Evolutionary conservation across 2,329 filamentous ascomycete genomes (phyloP).

Genomic region (Sporothrix euskadiensis): DNA sequence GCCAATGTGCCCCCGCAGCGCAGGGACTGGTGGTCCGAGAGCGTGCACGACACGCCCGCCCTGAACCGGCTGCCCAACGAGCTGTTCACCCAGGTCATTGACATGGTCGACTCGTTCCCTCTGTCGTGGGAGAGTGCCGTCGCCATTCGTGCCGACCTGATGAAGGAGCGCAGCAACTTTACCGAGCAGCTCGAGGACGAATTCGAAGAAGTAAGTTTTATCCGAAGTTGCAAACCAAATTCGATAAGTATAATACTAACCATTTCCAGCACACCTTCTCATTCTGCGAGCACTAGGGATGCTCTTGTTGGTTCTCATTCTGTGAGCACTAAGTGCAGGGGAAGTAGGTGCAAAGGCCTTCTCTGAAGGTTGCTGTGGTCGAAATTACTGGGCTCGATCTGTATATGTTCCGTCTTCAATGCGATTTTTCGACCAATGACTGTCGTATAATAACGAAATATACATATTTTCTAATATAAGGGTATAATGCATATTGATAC

Average conservation of each 20-base stretch:
- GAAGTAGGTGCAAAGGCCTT: neutral
- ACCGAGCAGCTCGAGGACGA: conserved; percentile 4
- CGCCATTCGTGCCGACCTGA: conserved; percentile 33
- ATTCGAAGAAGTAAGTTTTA: conserved; percentile 1
- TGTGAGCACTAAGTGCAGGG: conserved; percentile 23
- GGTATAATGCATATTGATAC: too few relatives aligned
- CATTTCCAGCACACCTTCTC: neutral
- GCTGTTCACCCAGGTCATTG: conserved; percentile 35
- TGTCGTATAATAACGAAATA: neutral
- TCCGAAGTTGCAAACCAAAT: neutral
- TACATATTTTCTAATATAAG: neutral
- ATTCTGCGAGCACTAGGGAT: conserved; percentile 26
- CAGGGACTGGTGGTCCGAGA: conserved; percentile 41
- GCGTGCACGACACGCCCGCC: neutral
- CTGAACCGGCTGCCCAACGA: conserved; percentile 34
- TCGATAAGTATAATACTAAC: neutral
- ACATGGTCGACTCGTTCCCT: conserved; percentile 34
- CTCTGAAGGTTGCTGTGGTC: neutral
- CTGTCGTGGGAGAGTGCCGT: conserved; percentile 36
- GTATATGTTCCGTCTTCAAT: neutral
- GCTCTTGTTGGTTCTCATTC: conserved; percentile 1
- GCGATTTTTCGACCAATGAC: neutral
- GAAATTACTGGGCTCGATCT: neutral
- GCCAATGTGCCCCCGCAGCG: conserved; percentile 45
- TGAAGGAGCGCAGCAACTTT: conserved; percentile 32